A percentile compares a stretch with the other conserved stretches of the same genome.
These are phyloP conservation scores for Pythium rhizo-oryzae DNA, from an alignment of 352 stramenopile species.

Conservation along the genomic window DNA sequence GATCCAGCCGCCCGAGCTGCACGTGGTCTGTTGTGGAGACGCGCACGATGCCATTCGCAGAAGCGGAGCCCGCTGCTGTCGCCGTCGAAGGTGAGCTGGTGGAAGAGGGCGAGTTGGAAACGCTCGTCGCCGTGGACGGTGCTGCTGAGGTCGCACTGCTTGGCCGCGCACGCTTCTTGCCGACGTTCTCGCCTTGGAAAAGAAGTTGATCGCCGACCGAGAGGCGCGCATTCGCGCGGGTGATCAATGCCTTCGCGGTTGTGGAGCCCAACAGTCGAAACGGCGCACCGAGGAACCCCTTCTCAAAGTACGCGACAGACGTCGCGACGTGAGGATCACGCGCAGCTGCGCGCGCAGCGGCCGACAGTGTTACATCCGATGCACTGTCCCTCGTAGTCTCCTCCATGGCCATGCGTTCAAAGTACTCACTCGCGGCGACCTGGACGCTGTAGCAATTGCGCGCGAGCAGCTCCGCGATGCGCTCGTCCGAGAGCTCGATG, in stretches of 20 bases:
- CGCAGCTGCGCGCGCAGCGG: conserved; percentile 20
- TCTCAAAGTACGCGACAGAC: conserved; percentile 36
- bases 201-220: conserved; percentile 47
- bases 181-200: conserved; percentile 70
- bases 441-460: conserved; percentile 79
- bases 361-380: not conserved
- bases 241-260: conserved; percentile 50
- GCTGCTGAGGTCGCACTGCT: conserved; percentile 3
- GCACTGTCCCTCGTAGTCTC: not conserved
- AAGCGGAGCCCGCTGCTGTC: not conserved
- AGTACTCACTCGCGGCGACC: conserved; percentile 72
- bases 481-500: conserved; percentile 58
- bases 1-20: conserved; percentile 63
- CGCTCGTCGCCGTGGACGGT: not conserved
- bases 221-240: conserved; percentile 44
- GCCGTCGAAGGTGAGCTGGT: conserved; percentile 20
- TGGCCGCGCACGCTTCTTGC: conserved; percentile 60
- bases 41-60: conserved; percentile 51
- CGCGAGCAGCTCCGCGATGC: conserved; percentile 59
- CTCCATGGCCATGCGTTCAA: conserved; percentile 49
- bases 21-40: conserved; percentile 48
- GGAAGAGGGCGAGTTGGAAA: not conserved
- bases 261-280: conserved; percentile 55
- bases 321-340: conserved; percentile 25
- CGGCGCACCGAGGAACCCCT: conserved; percentile 29